Evolutionary conservation across 768 basidiomycete species (phyloP).

Genomic region (Megacollybia marginata): DNA sequence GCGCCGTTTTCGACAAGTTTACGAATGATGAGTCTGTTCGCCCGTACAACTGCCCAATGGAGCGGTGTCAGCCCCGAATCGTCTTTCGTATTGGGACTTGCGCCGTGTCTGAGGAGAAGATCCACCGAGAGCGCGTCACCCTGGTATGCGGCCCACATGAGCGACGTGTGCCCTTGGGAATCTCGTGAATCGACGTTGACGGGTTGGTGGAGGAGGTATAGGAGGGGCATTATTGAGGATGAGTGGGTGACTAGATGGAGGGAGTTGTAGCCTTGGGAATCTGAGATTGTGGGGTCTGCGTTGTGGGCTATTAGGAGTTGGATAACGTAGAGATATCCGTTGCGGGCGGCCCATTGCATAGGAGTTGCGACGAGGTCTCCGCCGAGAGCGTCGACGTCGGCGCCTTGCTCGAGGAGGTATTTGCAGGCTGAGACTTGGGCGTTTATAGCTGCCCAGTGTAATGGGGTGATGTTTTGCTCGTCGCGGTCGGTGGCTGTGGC

Average conservation of each 20-base stretch:
- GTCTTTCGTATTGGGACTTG: slow-evolving; percentile 70
- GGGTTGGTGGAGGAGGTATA: slow-evolving; percentile 90
- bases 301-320: slow-evolving; percentile 85
- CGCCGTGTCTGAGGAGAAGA: slow-evolving; percentile 80
- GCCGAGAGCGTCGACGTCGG: slow-evolving; percentile 89
- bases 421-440: slow-evolving; percentile 87
- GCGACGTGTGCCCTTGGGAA: slow-evolving; percentile 84
- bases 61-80: slow-evolving; percentile 80
- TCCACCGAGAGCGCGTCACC: slow-evolving; percentile 96
- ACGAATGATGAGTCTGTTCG: slow-evolving; percentile 83
- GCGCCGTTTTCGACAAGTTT: slow-evolving; percentile 82
- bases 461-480: slow-evolving; percentile 85
- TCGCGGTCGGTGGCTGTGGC: slow-evolving; percentile 76
- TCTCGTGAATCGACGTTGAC: slow-evolving; percentile 88
- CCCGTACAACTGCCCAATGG: slow-evolving; percentile 97
- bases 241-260: slow-evolving; percentile 95
- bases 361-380: slow-evolving; percentile 94
- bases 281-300: slow-evolving; percentile 87
- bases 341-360: slow-evolving; percentile 96
- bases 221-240: slow-evolving; percentile 87
- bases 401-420: slow-evolving; percentile 84
- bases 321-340: slow-evolving; percentile 93
- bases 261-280: slow-evolving; percentile 94
- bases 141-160: slow-evolving; percentile 99
- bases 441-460: slow-evolving; percentile 99